Conservation (phyloP, 1,284 basidiomycete species). For the Cronartium quercuum region DNA sequence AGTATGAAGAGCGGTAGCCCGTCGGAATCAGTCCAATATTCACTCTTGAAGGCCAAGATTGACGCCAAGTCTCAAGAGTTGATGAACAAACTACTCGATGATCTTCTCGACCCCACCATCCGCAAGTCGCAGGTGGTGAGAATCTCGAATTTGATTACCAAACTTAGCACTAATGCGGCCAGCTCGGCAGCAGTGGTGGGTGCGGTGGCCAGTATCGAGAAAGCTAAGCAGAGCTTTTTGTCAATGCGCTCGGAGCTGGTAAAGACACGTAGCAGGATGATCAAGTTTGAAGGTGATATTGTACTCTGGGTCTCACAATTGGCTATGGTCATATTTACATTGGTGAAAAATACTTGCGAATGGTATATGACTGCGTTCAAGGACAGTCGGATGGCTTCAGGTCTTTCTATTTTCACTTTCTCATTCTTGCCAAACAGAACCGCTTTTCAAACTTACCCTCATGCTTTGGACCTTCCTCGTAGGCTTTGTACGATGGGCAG, state of each 20-base stretch:
- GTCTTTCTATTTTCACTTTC: constrained; percentile 51
- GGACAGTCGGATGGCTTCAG: constrained; percentile 84
- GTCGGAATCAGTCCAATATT: background rate
- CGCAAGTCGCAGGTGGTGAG: constrained; percentile 69
- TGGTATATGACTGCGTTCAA: constrained; percentile 96
- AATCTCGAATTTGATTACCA: constrained; percentile 66
- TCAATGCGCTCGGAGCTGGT: constrained; percentile 70
- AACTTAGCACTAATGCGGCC: constrained; percentile 45
- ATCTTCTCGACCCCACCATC: constrained; percentile 67
- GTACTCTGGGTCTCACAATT: constrained; percentile 68
- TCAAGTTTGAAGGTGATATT: constrained; percentile 86
- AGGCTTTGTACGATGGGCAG: constrained; percentile 85
- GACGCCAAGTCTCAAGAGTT: constrained; percentile 65
- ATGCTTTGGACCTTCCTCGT: background rate
- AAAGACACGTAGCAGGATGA: constrained; percentile 68
- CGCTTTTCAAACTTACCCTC: background rate
- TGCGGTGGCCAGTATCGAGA: constrained; percentile 64
- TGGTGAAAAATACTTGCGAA: constrained; percentile 90
- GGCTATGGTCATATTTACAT: constrained; percentile 74
- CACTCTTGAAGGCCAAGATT: constrained; percentile 55
- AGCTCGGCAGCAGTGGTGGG: background rate
- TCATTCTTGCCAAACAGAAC: background rate
- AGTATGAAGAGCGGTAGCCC: background rate
- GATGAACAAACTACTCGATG: constrained; percentile 64
- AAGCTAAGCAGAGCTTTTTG: constrained; percentile 76